Evolutionary conservation across 331 rosid species (phyloP).

Genomic region (Quercus tomentella): DNA sequence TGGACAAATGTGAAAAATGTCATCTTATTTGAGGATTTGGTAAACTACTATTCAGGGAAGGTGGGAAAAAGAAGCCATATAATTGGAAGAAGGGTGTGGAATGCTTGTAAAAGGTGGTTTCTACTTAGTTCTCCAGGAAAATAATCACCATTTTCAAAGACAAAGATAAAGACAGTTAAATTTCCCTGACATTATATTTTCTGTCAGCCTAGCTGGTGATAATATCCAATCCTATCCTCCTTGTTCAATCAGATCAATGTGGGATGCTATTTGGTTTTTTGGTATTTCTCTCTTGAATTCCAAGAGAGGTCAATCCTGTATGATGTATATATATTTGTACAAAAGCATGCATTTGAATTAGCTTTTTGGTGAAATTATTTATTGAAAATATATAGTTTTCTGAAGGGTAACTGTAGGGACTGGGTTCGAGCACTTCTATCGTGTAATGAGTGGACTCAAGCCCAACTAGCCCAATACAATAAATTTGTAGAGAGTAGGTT

Average conservation of each 20-base stretch:
- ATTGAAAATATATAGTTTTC: no score
- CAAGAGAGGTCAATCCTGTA: no score
- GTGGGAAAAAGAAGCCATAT: constrained; percentile 4
- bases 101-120: constrained; percentile 12
- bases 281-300: no score
- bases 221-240: constrained; percentile 3
- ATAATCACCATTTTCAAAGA: constrained; percentile 31
- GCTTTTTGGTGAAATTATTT: no score
- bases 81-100: constrained; percentile 30
- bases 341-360: no score
- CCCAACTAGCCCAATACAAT: no score
- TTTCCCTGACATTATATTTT: constrained; percentile 21
- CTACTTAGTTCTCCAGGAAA: constrained; percentile 15
- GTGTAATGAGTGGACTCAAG: no score
- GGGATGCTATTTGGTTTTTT: neutral
- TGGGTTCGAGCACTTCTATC: no score
- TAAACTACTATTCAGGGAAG: constrained; percentile 19
- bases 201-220: constrained; percentile 39
- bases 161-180: constrained; percentile 13
- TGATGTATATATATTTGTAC: no score
- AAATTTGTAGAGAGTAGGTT: no score
- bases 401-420: no score
- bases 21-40: constrained; percentile 28
- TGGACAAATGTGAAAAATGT: constrained; percentile 23
- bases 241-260: neutral